Evolutionary conservation across 768 basidiomycete species (phyloP).

Genomic region (Termitomyces eurrhizus): DNA sequence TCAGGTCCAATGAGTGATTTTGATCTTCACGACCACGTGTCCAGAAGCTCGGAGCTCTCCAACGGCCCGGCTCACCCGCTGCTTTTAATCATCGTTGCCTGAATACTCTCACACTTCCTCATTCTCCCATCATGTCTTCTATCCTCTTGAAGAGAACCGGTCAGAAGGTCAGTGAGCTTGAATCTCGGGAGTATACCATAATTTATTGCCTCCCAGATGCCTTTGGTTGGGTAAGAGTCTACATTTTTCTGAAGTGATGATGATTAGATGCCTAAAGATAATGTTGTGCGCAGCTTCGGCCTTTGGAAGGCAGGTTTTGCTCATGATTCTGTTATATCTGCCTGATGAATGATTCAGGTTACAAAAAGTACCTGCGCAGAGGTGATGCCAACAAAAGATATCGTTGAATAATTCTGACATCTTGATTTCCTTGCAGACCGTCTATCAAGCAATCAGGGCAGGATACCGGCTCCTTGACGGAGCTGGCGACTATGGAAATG

Average conservation of each 20-base stretch:
- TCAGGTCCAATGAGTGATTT: too few relatives aligned
- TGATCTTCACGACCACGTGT: background rate
- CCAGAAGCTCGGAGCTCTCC: too few relatives aligned
- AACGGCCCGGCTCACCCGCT: background rate
- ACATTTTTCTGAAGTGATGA: background rate
- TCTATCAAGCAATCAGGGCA: slow-evolving; percentile 81
- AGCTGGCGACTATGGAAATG: slow-evolving; percentile 87
- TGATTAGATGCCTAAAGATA: slow-evolving; percentile 4
- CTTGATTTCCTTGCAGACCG: slow-evolving; percentile 43
- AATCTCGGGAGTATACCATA: background rate
- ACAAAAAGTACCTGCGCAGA: slow-evolving; percentile 58
- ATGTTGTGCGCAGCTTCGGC: slow-evolving; percentile 45
- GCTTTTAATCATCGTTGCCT: background rate
- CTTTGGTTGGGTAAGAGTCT: slow-evolving; percentile 58
- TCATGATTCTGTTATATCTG: slow-evolving; percentile 19
- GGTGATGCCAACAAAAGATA: slow-evolving; percentile 29
- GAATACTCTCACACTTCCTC: slow-evolving; percentile 8
- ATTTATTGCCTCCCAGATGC: slow-evolving; percentile 46
- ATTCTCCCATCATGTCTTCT: slow-evolving; percentile 38
- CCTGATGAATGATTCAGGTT: slow-evolving; percentile 46
- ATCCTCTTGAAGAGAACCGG: slow-evolving; percentile 56
- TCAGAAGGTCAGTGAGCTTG: slow-evolving; percentile 40
- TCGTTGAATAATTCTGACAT: background rate
- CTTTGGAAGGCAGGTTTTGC: slow-evolving; percentile 57
- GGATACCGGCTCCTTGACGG: slow-evolving; percentile 88